A percentile compares a stretch with the other conserved stretches of the same genome.
Evolutionary conservation across 1,284 basidiomycete genomes (phyloP).

Genomic region (Coniophora puteana): DNA sequence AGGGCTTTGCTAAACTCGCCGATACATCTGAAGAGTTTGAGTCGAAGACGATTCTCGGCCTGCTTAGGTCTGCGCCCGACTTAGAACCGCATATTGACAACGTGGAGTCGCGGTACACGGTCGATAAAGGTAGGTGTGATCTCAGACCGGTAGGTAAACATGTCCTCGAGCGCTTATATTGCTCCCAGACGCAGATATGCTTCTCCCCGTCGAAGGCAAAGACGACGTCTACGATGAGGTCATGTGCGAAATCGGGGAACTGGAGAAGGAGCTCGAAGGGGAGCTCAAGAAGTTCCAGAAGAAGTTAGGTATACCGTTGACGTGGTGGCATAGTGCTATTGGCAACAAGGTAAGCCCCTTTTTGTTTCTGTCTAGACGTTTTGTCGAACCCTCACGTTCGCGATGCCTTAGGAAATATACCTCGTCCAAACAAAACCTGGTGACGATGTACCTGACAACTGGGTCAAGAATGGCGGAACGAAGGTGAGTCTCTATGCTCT

Average conservation of each 20-base stretch:
- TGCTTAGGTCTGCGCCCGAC: slow-evolving; percentile 82
- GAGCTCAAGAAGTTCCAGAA: slow-evolving; percentile 61
- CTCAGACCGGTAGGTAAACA: no score
- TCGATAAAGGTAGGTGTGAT: slow-evolving; percentile 52
- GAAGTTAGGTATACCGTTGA: slow-evolving; percentile 56
- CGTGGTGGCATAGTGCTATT: slow-evolving; percentile 81
- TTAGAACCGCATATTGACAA: slow-evolving; percentile 66
- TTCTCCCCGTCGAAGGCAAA: slow-evolving; percentile 77
- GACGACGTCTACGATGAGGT: slow-evolving; percentile 82
- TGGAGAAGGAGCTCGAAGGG: slow-evolving; percentile 71
- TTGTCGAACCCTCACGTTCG: slow-evolving; percentile 1
- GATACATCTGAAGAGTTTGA: slow-evolving; percentile 70
- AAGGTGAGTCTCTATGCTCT: slow-evolving; percentile 47
- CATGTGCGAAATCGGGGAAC: slow-evolving; percentile 59
- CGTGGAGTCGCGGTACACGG: slow-evolving; percentile 66
- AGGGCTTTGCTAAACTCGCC: slow-evolving; percentile 61
- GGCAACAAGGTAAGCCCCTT: slow-evolving; percentile 74
- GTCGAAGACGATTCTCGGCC: slow-evolving; percentile 68
- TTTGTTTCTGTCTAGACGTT: slow-evolving; percentile 2
- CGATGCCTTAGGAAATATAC: slow-evolving; percentile 71
- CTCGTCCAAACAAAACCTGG: slow-evolving; percentile 69
- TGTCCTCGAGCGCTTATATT: slow-evolving; percentile 10
- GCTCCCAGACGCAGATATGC: slow-evolving; percentile 53
- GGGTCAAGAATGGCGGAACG: slow-evolving; percentile 81
- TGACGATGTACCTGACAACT: slow-evolving; percentile 72